These are phyloP conservation scores for Kwoniella sp. DNA, from an alignment of 768 basidiomycete species.

Conservation along the genomic window DNA sequence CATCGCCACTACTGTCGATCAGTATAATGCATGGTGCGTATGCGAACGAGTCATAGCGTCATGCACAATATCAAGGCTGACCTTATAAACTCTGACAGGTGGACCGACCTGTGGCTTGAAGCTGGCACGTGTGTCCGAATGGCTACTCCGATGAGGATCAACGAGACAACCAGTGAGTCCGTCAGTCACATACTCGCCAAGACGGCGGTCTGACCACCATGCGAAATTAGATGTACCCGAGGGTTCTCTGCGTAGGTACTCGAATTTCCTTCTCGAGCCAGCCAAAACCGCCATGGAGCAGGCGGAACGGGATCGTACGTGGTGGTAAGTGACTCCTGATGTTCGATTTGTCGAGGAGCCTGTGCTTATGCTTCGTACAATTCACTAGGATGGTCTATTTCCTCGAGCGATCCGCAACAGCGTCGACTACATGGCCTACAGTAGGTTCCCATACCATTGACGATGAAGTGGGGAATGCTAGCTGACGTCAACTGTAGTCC, in stretches of 20 bases:
- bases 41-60: no score
- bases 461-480: background rate
- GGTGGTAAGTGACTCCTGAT: constrained; percentile 32
- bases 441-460: constrained; percentile 3
- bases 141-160: constrained; percentile 36
- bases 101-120: constrained; percentile 47
- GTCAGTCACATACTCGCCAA: background rate
- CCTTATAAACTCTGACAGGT: constrained; percentile 19
- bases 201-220: background rate
- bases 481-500: constrained; percentile 12
- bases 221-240: constrained; percentile 16
- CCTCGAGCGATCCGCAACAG: constrained; percentile 22
- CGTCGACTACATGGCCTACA: constrained; percentile 32
- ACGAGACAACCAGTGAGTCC: constrained; percentile 38
- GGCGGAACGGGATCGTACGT: constrained; percentile 42
- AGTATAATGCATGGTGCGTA: constrained; percentile 45
- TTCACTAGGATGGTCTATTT: constrained; percentile 37
- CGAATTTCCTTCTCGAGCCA: constrained; percentile 22
- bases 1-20: constrained; percentile 26
- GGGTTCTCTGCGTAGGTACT: constrained; percentile 8
- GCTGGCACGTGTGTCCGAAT: constrained; percentile 31
- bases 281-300: constrained; percentile 28
- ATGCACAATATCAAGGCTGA: background rate
- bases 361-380: background rate
- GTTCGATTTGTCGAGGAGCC: background rate